These are phyloP conservation scores for Metschnikowia chrysomelidarum DNA, from an alignment of 805 yeast species.

Conservation along the genomic window DNA sequence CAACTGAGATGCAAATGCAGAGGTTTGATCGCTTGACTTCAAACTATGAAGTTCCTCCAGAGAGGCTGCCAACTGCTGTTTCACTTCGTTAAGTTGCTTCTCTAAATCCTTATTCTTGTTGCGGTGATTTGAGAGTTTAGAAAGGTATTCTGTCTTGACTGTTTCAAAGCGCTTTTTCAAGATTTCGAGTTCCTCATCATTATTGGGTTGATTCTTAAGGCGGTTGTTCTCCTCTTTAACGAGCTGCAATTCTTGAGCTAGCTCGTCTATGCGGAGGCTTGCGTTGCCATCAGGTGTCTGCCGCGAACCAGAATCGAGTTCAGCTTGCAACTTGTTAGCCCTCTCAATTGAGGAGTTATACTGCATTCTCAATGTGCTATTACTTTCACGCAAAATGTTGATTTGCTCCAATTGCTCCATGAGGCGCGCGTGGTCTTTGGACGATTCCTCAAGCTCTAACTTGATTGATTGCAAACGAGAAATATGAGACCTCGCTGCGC, in stretches of 20 bases:
- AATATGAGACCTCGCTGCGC: constrained; percentile 51
- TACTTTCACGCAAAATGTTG: constrained; percentile 66
- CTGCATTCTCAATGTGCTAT: constrained; percentile 59
- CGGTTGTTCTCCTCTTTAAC: constrained; percentile 54
- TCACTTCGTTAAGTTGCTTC: constrained; percentile 14
- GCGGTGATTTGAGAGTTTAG: constrained; percentile 27
- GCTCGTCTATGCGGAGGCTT: constrained; percentile 41
- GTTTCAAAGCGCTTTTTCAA: constrained; percentile 32
- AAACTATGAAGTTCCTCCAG: constrained; percentile 3
- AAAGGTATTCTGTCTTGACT: constrained; percentile 27
- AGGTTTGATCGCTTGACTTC: constrained; percentile 7
- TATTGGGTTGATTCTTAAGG: constrained; percentile 43
- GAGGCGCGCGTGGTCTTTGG: constrained; percentile 46
- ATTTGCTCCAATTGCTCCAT: constrained; percentile 57
- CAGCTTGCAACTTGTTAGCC: constrained; percentile 37
- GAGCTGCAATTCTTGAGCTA: constrained; percentile 47
- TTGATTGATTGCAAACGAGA: constrained; percentile 22
- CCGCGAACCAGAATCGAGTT: constrained; percentile 46
- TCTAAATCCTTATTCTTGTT: constrained; percentile 29
- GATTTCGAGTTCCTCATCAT: constrained; percentile 25
- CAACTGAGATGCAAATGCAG: constrained; percentile 13
- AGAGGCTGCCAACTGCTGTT: constrained; percentile 8
- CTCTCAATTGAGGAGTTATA: constrained; percentile 24
- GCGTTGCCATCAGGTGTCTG: constrained; percentile 24
- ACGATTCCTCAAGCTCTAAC: constrained; percentile 27